phyloP scores from a whole-genome alignment of 1,284 basidiomycete species.

The Polyporus tsugae region DNA sequence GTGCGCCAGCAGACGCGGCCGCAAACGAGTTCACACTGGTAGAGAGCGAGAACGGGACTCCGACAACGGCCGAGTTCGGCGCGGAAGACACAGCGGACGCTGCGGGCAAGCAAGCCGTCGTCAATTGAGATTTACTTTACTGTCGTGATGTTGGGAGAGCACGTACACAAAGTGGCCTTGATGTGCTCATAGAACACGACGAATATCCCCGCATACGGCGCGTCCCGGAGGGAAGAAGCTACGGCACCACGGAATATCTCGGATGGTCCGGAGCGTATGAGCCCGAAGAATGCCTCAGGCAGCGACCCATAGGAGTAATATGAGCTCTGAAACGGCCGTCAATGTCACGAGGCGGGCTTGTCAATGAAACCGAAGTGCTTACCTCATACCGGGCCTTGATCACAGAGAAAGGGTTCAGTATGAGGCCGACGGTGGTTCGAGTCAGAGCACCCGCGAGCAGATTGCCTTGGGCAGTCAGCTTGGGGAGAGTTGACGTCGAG shows the following conservation, averaged over 20 bases:
- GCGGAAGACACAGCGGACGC: conserved; percentile 27
- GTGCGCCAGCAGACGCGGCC: conserved; percentile 79
- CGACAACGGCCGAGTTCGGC: conserved; percentile 37
- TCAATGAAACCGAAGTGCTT: conserved; percentile 36
- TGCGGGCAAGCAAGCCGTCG: conserved; percentile 1
- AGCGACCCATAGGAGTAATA: conserved; percentile 81
- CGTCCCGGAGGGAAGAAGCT: conserved; percentile 92
- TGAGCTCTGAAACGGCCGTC: conserved; percentile 64
- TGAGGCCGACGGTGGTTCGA: conserved; percentile 86
- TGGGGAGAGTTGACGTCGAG: conserved; percentile 72
- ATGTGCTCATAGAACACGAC: conserved; percentile 90
- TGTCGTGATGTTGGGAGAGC: background rate
- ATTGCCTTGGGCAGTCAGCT: conserved; percentile 84
- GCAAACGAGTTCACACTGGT: conserved; percentile 63
- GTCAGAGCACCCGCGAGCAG: conserved; percentile 89
- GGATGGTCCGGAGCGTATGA: conserved; percentile 77
- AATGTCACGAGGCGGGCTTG: background rate
- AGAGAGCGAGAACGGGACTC: conserved; percentile 50
- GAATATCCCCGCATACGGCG: conserved; percentile 96
- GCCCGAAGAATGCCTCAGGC: conserved; percentile 61
- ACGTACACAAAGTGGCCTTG: conserved; percentile 74
- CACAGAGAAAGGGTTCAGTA: conserved; percentile 94
- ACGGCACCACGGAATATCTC: conserved; percentile 91
- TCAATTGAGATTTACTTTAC: background rate
- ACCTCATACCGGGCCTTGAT: conserved; percentile 97